Evolutionary conservation across 169 alveolate species (phyloP).

Genomic region (Cryptosporidium ubiquitum): DNA sequence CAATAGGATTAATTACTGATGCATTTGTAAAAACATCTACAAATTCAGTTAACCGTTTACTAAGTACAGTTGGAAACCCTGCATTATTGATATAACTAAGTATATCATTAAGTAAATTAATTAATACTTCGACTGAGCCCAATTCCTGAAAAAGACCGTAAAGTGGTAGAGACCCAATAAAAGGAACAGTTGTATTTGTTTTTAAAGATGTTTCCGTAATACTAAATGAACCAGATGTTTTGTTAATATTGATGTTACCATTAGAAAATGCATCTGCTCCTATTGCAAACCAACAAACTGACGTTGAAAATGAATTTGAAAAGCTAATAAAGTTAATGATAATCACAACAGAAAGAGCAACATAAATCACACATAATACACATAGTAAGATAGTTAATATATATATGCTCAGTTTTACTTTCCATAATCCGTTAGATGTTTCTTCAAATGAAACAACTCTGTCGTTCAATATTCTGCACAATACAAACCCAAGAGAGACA

Average conservation of each 20-base stretch:
- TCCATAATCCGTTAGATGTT: constrained; percentile 47
- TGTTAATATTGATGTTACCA: constrained; percentile 56
- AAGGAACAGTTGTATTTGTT: constrained; percentile 61
- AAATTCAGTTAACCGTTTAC: constrained; percentile 20
- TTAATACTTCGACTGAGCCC: constrained; percentile 29
- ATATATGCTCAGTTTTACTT: constrained; percentile 23
- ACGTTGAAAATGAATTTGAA: constrained; percentile 20
- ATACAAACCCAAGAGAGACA: constrained; percentile 39
- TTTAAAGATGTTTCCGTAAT: constrained; percentile 4
- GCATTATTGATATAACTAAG: constrained; percentile 30
- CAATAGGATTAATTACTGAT: constrained; percentile 24
- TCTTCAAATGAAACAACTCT: constrained; percentile 70
- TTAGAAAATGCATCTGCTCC: constrained; percentile 66
- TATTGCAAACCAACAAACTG: constrained; percentile 63
- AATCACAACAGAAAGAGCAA: neutral
- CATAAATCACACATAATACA: constrained; percentile 5
- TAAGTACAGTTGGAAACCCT: constrained; percentile 44
- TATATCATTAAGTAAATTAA: neutral
- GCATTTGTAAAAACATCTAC: constrained; percentile 24
- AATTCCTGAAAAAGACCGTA: constrained; percentile 55
- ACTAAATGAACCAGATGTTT: constrained; percentile 36
- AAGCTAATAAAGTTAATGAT: constrained; percentile 12
- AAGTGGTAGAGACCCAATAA: constrained; percentile 54
- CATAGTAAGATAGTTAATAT: constrained; percentile 2
- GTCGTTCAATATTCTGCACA: constrained; percentile 59